Evolutionary conservation across 257 asterid species (phyloP).

Genomic region (Eustoma russellianum): DNA sequence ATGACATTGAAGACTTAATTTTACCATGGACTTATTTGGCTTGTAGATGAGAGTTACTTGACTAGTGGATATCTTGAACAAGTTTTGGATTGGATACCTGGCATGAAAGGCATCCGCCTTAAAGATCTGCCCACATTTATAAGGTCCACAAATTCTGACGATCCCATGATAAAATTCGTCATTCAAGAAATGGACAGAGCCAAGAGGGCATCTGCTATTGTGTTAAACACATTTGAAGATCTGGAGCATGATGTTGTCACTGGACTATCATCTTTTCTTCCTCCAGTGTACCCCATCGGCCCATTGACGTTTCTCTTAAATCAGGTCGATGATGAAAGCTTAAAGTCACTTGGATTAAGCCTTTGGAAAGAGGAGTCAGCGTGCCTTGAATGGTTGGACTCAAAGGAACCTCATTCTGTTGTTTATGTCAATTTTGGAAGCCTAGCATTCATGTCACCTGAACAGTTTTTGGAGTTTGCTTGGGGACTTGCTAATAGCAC

Average conservation of each 20-base stretch:
- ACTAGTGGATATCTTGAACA: conserved; percentile 10
- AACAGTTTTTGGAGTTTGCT: conserved; percentile 14
- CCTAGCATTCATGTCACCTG: conserved; percentile 8
- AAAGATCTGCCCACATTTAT: conserved; percentile 12
- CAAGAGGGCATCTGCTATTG: conserved; percentile 9
- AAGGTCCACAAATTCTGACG: conserved; percentile 3
- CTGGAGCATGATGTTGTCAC: conserved; percentile 7
- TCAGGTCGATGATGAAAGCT: background rate
- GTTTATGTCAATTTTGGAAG: conserved; percentile 23
- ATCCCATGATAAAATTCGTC: background rate
- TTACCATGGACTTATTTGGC: too few species aligned
- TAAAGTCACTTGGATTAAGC: conserved; percentile 8
- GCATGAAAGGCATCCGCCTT: conserved; percentile 11
- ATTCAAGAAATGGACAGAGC: conserved; percentile 1
- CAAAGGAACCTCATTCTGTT: conserved; percentile 10
- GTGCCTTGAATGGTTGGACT: conserved; percentile 14
- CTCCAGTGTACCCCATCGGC: conserved; percentile 11
- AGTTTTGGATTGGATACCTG: conserved; percentile 11
- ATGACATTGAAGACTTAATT: too few species aligned
- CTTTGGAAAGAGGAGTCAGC: conserved; percentile 16
- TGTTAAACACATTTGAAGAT: conserved; percentile 4
- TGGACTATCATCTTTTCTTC: background rate
- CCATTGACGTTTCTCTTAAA: conserved; percentile 9
- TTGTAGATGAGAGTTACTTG: conserved; percentile 5
- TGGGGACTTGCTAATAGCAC: conserved; percentile 21